Percentiles rank a stretch among this genome's conserved stretches.
Conservation (phyloP, 352 stramenopile species). For the Sclerospora graminicola region DNA sequence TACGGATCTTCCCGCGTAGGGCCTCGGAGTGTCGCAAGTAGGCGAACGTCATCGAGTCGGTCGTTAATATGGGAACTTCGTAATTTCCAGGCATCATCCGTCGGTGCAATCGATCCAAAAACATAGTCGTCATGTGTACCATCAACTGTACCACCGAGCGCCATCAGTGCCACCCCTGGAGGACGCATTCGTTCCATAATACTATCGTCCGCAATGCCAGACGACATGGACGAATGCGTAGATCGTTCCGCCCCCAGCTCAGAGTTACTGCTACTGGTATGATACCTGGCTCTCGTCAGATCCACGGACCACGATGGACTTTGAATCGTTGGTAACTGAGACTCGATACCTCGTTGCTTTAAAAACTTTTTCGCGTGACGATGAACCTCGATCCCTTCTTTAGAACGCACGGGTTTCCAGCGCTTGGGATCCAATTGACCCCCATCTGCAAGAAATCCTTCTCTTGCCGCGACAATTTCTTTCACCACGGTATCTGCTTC, state of each 20-base stretch:
- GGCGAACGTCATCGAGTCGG: slow-evolving; percentile 27
- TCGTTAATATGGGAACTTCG: slow-evolving; percentile 42
- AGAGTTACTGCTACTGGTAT: background rate
- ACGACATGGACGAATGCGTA: too few relatives aligned
- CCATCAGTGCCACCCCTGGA: slow-evolving; percentile 26
- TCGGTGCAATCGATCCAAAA: too few relatives aligned
- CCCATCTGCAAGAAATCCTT: too few relatives aligned
- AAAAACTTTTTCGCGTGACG: too few relatives aligned
- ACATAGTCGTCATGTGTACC: slow-evolving; percentile 46
- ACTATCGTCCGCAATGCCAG: too few relatives aligned
- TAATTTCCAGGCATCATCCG: too few relatives aligned
- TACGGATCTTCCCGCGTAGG: slow-evolving; percentile 35
- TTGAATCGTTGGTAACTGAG: too few relatives aligned
- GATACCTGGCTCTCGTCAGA: background rate
- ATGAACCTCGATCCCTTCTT: too few relatives aligned
- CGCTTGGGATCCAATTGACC: too few relatives aligned
- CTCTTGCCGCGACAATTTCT: slow-evolving; percentile 31
- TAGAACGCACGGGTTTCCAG: slow-evolving; percentile 31
- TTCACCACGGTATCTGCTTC: slow-evolving; percentile 31
- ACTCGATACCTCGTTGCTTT: background rate
- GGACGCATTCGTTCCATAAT: slow-evolving; percentile 18
- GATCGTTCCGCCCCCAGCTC: background rate
- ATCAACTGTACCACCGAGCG: slow-evolving; percentile 30
- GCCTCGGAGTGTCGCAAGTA: too few relatives aligned
- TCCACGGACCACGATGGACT: too few relatives aligned